phyloP scores from a whole-genome alignment of 371 early-diverging fungal genomes.

The Basidiobolus meristosporus region DNA sequence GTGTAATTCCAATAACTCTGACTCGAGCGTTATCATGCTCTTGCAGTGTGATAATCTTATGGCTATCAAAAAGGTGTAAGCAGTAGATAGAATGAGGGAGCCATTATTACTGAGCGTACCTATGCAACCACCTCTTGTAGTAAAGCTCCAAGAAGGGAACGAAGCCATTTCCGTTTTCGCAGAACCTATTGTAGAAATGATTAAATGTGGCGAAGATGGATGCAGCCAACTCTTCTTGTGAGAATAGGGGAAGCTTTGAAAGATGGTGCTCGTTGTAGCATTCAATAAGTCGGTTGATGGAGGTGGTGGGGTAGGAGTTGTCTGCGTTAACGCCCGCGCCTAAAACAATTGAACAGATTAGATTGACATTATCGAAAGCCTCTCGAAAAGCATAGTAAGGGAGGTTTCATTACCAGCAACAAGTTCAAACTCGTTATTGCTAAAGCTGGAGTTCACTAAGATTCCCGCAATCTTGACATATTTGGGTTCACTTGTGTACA shows the following conservation, averaged over 20 bases:
- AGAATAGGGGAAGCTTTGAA: constrained; percentile 19
- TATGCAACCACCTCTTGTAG: constrained; percentile 74
- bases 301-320: constrained; percentile 64
- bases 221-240: constrained; percentile 56
- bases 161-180: constrained; percentile 31
- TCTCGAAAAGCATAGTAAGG: not conserved
- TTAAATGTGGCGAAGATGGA: constrained; percentile 55
- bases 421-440: constrained; percentile 43
- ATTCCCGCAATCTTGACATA: constrained; percentile 74
- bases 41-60: constrained; percentile 45
- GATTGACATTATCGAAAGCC: not conserved
- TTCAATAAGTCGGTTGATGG: constrained; percentile 57
- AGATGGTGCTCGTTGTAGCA: constrained; percentile 20
- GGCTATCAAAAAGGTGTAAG: constrained; percentile 8
- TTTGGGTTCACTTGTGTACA: too few species aligned
- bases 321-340: constrained; percentile 69
- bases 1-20: constrained; percentile 55
- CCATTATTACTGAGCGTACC: constrained; percentile 14
- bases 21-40: constrained; percentile 28
- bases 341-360: constrained; percentile 7
- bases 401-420: constrained; percentile 38
- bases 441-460: constrained; percentile 60
- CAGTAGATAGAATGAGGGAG: not conserved
- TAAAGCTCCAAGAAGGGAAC: constrained; percentile 51
- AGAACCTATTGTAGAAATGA: constrained; percentile 41